These are phyloP conservation scores for Ceratobasidium sp. DNA, from an alignment of 1,284 basidiomycete genomes.

Conservation along the genomic window DNA sequence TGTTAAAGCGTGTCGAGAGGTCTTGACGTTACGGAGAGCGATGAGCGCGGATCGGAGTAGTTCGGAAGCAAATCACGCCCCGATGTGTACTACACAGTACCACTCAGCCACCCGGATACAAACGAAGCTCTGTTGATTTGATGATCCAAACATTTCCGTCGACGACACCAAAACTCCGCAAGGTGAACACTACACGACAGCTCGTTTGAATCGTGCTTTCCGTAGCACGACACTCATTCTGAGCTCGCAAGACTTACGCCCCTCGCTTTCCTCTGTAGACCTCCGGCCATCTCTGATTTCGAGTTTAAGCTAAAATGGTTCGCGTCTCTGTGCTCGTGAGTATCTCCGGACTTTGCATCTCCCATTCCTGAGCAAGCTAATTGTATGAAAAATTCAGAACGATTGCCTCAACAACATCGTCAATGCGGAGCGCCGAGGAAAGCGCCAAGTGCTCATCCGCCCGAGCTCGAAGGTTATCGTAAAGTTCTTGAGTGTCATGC, in stretches of 20 bases:
- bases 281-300: conserved; percentile 52
- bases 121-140: not conserved
- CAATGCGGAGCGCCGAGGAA: conserved; percentile 98
- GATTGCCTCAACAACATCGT: conserved; percentile 96
- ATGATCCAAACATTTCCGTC: conserved; percentile 40
- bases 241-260: conserved; percentile 64
- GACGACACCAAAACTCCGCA: conserved; percentile 45
- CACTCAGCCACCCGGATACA: conserved; percentile 47
- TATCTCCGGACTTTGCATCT: not conserved
- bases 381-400: conserved; percentile 64
- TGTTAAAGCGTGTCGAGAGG: conserved; percentile 56
- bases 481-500: conserved; percentile 97
- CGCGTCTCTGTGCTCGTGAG: conserved; percentile 84
- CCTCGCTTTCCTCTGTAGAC: conserved; percentile 50
- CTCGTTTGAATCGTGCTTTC: conserved; percentile 80
- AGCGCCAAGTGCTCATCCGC: conserved; percentile 96
- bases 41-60: conserved; percentile 35
- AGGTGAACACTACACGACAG: conserved; percentile 47
- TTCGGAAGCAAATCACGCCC: conserved; percentile 40
- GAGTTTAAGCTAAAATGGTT: conserved; percentile 71
- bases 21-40: conserved; percentile 42
- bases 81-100: conserved; percentile 33
- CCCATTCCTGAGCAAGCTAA: not conserved
- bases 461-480: conserved; percentile 97
- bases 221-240: conserved; percentile 85